Evolutionary conservation across 202 grass and related monocot genomes (phyloP), one percentile per base, ranked within the genome.

Genomic region (Tripidium arundinaceum): DNA sequence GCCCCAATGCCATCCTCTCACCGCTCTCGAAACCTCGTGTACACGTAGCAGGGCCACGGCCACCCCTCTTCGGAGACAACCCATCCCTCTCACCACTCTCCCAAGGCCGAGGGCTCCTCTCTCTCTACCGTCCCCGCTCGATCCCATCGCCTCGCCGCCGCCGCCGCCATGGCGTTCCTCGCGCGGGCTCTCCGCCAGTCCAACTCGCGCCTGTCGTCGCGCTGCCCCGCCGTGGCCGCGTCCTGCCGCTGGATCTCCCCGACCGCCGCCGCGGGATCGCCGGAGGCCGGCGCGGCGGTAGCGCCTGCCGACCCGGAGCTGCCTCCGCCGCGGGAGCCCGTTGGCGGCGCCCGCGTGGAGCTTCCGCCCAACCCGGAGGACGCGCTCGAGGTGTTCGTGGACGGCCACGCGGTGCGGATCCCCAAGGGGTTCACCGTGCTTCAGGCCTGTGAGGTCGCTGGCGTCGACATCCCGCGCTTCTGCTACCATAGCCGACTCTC

Each of bases 391-490:
- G 96, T 99, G 21, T 93, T 99, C 74, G 96, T 99, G 2, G 96
- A 99, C 40, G 96, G 96, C 0, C 87, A 96, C 79, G 84, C 92
- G 12, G 96, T 99, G 75, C 90, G 87, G 80, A 96, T 99, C 83
- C 96, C 96, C 45, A 99, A 96, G 90, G 96, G 96, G 14, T 88
- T 96, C 79, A 93, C 90, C 14, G 96, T 99, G 73, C 91, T 99
- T 63, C 96, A 99, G 89, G 96, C 96, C 31, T 99, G 96, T 78
- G 96, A 99, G 84, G 89, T 93, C 27, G 96, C 96, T 12, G 96
- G 96, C 50, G 92, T 99, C 28, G 96, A 99, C 68, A 96, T 99
- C 71, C 96, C 96, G 25, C 69, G 96, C 1, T 99, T 99, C 81
- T 99, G 96, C 86, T 99, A 96, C 90, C 96, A 99, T 81, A 95